These are phyloP conservation scores for Plectosphaerella plurivora DNA, from an alignment of 2,329 filamentous ascomycete species.

Conservation along the genomic window DNA sequence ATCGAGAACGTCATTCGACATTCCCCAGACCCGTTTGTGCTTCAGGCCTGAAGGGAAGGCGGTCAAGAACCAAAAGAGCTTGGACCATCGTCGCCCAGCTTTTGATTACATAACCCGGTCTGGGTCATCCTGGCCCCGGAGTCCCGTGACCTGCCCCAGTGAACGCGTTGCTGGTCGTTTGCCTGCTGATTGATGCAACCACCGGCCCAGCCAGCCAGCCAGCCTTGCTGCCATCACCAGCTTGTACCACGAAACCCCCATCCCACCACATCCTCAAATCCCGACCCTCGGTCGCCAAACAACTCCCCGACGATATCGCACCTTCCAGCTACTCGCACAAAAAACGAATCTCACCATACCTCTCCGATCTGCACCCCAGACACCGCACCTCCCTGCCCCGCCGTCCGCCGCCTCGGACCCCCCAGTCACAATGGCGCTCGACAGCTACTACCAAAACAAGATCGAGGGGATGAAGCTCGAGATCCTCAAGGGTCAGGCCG, in stretches of 20 bases:
- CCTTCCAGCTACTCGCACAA: not conserved
- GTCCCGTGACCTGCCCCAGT: not conserved
- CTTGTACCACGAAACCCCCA: conserved; percentile 8
- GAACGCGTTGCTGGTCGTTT: conserved; percentile 14
- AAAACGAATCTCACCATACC: not conserved
- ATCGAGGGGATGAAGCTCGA: conserved; percentile 99
- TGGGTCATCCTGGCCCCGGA: not conserved
- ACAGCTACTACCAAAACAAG: conserved; percentile 99
- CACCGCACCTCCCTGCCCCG: not conserved
- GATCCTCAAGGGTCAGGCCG: conserved; percentile 97
- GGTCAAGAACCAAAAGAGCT: not conserved
- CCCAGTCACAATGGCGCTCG: conserved; percentile 81
- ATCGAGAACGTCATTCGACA: too few relatives aligned
- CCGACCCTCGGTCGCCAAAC: not conserved
- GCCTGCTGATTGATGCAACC: conserved; percentile 5
- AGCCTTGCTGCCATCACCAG: conserved; percentile 8
- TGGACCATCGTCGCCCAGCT: not conserved
- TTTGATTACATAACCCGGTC: not conserved
- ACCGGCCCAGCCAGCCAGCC: conserved; percentile 5
- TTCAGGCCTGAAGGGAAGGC: too few relatives aligned
- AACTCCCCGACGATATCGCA: conserved; percentile 3
- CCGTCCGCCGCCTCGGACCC: conserved; percentile 4
- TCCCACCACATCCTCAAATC: conserved; percentile 8
- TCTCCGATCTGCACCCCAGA: conserved; percentile 10
- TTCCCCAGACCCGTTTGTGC: too few relatives aligned